phyloP scores from a whole-genome alignment of 768 basidiomycete species.

The Rhodotorula graminis region DNA sequence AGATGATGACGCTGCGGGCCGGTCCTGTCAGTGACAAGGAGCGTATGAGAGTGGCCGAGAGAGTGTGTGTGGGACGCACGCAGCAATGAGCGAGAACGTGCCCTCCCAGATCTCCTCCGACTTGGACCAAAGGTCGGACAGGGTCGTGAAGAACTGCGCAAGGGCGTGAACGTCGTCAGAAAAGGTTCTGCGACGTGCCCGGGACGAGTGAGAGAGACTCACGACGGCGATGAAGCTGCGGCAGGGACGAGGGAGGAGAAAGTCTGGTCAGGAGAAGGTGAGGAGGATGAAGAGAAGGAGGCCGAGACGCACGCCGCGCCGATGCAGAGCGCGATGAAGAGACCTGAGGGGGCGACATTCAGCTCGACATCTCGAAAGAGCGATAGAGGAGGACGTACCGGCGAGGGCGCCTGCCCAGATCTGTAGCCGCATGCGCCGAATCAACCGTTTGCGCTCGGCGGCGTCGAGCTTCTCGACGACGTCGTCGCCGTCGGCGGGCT shows the following conservation, averaged over 20 bases:
- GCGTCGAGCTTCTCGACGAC: slow-evolving; percentile 15
- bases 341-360: slow-evolving; percentile 64
- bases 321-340: slow-evolving; percentile 73
- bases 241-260: neutral
- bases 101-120: slow-evolving; percentile 94
- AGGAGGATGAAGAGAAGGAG: slow-evolving; percentile 49
- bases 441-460: slow-evolving; percentile 45
- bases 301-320: slow-evolving; percentile 79
- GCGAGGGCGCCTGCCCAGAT: slow-evolving; percentile 21
- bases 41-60: too few species aligned
- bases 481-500: slow-evolving; percentile 6
- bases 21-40: too few species aligned
- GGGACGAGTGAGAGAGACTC: neutral
- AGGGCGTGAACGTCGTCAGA: too few species aligned
- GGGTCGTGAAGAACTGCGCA: slow-evolving; percentile 75
- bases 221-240: slow-evolving; percentile 26
- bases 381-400: neutral
- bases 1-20: slow-evolving; percentile 35
- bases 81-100: slow-evolving; percentile 65
- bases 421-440: slow-evolving; percentile 60
- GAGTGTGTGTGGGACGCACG: too few species aligned
- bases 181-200: too few species aligned
- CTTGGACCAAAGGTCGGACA: slow-evolving; percentile 73
- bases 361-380: slow-evolving; percentile 50
- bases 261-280: neutral